Percentiles rank a stretch among this genome's conserved stretches.
These are phyloP conservation scores for Anaeramoeba ignava DNA, from an alignment of 78 protist species.

Conservation along the genomic window DNA sequence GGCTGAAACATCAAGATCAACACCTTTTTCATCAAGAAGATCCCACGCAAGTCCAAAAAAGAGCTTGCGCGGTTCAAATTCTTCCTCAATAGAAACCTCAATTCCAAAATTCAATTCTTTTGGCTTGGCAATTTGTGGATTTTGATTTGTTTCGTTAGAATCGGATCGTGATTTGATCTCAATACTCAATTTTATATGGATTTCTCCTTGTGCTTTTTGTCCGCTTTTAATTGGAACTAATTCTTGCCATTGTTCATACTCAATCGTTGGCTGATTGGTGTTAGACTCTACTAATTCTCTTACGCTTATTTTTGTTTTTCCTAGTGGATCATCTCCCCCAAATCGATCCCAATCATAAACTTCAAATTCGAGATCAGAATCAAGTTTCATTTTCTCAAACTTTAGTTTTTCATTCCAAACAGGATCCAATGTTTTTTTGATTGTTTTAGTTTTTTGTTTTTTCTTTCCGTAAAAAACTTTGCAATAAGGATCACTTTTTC, in stretches of 20 bases:
- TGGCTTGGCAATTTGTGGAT: too few relatives aligned
- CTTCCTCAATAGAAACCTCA: too few relatives aligned
- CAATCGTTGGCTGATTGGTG: background rate
- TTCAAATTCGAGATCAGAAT: background rate
- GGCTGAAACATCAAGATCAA: background rate
- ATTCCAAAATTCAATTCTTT: too few relatives aligned
- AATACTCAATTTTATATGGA: background rate
- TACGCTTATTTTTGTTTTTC: background rate
- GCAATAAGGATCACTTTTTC: background rate
- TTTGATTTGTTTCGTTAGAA: too few relatives aligned
- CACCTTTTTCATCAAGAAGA: background rate
- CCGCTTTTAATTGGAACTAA: background rate
- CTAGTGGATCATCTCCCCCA: background rate
- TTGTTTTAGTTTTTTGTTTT: background rate
- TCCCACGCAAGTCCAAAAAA: background rate
- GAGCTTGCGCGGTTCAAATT: too few relatives aligned
- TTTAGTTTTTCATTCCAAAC: background rate
- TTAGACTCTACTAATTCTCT: too few relatives aligned
- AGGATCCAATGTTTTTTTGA: background rate
- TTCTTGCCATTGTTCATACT: background rate
- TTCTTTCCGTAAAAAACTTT: background rate
- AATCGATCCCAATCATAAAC: slow-evolving; percentile 3
- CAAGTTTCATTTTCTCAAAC: background rate
- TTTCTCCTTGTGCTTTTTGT: background rate
- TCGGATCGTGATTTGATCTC: background rate